Evolutionary conservation across 2,329 filamentous ascomycete genomes (phyloP).

Genomic region (Claviceps monticola): DNA sequence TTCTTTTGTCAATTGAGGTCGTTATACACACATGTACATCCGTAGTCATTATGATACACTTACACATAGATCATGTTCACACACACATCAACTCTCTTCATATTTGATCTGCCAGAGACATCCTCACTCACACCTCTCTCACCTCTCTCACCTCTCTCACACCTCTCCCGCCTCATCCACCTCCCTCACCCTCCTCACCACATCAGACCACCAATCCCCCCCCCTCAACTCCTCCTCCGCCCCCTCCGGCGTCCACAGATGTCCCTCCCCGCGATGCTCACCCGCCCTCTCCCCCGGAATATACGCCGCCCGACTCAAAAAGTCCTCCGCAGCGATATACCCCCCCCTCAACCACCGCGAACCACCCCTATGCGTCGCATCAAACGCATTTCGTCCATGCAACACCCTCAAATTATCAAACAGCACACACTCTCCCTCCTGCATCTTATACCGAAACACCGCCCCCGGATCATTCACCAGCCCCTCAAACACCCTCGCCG

Average conservation of each 20-base stretch:
- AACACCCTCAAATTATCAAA: conserved; percentile 81
- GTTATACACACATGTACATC: too few species aligned
- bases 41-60: too few species aligned
- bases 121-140: conserved; percentile 2
- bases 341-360: conserved; percentile 73
- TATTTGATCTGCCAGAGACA: too few species aligned
- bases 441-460: conserved; percentile 57
- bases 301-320: conserved; percentile 22
- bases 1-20: too few species aligned
- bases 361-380: conserved; percentile 38
- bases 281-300: conserved; percentile 16
- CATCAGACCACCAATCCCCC: conserved; percentile 15
- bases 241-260: conserved; percentile 12
- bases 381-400: conserved; percentile 70
- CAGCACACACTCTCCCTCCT: conserved; percentile 77
- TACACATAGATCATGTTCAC: too few species aligned
- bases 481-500: conserved; percentile 40
- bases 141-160: conserved; percentile 10
- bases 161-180: conserved; percentile 9
- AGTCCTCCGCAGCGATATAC: conserved; percentile 52
- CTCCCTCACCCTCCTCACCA: conserved; percentile 11
- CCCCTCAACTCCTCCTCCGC: conserved; percentile 14
- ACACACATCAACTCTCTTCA: too few species aligned
- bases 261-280: conserved; percentile 9
- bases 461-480: conserved; percentile 42